These are phyloP conservation scores for Fusarium sp. DNA, from an alignment of 2,329 filamentous ascomycete genomes.

Conservation along the genomic window DNA sequence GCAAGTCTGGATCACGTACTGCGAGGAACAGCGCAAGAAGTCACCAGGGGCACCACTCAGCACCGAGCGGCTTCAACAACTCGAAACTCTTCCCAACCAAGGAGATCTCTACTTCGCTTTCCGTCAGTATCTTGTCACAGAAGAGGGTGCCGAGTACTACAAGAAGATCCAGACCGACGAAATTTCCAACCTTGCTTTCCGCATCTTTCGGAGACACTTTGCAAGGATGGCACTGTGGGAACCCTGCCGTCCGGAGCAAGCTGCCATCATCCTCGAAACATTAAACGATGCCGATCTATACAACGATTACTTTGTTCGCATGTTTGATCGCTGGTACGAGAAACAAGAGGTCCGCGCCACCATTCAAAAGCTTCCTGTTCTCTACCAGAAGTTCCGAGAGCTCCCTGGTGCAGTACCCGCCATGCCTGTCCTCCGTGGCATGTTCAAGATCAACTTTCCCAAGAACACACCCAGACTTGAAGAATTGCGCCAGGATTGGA, in stretches of 20 bases:
- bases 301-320: slow-evolving; percentile 56
- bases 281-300: slow-evolving; percentile 56
- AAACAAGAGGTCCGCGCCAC: slow-evolving; percentile 45
- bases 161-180: slow-evolving; percentile 38
- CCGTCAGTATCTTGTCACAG: slow-evolving; percentile 47
- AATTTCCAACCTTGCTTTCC: slow-evolving; percentile 41
- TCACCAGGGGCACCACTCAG: slow-evolving; percentile 13
- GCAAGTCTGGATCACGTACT: slow-evolving; percentile 54
- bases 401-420: slow-evolving; percentile 55
- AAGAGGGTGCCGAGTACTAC: slow-evolving; percentile 41
- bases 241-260: slow-evolving; percentile 50
- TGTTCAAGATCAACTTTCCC: slow-evolving; percentile 59
- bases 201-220: slow-evolving; percentile 47
- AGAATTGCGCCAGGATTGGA: slow-evolving; percentile 63
- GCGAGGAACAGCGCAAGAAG: slow-evolving; percentile 28
- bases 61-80: slow-evolving; percentile 32
- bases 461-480: slow-evolving; percentile 57
- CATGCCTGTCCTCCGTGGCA: slow-evolving; percentile 54
- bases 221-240: slow-evolving; percentile 48
- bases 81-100: slow-evolving; percentile 45
- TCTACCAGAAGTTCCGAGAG: slow-evolving; percentile 61
- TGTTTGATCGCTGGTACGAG: slow-evolving; percentile 47
- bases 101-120: slow-evolving; percentile 50
- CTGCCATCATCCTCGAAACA: slow-evolving; percentile 54
- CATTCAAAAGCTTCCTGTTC: slow-evolving; percentile 51